These are phyloP conservation scores for Fereydounia khargensis DNA, from an alignment of 1,284 basidiomycete species.

Conservation along the genomic window DNA sequence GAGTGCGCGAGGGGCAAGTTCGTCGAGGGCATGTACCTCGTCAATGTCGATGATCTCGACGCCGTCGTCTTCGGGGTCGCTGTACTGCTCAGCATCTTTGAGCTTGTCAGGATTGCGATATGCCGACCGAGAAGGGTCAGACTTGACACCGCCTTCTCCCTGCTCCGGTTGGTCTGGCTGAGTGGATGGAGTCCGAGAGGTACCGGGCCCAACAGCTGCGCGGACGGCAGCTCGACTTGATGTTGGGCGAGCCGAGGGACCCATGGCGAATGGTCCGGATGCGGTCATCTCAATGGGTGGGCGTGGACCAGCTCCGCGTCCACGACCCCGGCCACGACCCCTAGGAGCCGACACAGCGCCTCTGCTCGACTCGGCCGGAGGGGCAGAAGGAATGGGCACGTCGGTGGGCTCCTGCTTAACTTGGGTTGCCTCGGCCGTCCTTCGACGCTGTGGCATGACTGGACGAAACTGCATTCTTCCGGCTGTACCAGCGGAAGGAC, in stretches of 20 bases:
- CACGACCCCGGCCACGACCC: constrained; percentile 35
- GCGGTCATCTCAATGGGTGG: constrained; percentile 72
- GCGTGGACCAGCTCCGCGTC: constrained; percentile 24
- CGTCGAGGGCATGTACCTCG: constrained; percentile 74
- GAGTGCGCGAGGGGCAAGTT: constrained; percentile 81
- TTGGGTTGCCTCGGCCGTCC: constrained; percentile 14
- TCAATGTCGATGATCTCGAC: constrained; percentile 70
- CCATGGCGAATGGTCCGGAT: constrained; percentile 82
- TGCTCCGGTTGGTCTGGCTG: not conserved
- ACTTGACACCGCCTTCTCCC: constrained; percentile 2
- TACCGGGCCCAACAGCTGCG: too few relatives aligned
- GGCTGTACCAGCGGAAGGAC: constrained; percentile 10
- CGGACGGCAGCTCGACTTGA: constrained; percentile 62
- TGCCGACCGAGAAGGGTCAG: constrained; percentile 18
- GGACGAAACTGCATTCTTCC: constrained; percentile 43
- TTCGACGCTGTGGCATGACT: constrained; percentile 47
- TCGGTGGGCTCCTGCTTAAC: too few relatives aligned
- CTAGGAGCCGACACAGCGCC: too few relatives aligned
- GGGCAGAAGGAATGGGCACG: too few relatives aligned
- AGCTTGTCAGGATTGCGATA: constrained; percentile 39
- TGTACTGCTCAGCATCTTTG: constrained; percentile 34
- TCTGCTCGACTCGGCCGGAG: too few relatives aligned
- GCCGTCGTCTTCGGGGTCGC: constrained; percentile 36
- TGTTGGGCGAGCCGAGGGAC: constrained; percentile 64
- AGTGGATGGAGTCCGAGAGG: constrained; percentile 2